These are phyloP conservation scores for Boletus rubescentipes DNA, from an alignment of 768 basidiomycete genomes.

Conservation along the genomic window DNA sequence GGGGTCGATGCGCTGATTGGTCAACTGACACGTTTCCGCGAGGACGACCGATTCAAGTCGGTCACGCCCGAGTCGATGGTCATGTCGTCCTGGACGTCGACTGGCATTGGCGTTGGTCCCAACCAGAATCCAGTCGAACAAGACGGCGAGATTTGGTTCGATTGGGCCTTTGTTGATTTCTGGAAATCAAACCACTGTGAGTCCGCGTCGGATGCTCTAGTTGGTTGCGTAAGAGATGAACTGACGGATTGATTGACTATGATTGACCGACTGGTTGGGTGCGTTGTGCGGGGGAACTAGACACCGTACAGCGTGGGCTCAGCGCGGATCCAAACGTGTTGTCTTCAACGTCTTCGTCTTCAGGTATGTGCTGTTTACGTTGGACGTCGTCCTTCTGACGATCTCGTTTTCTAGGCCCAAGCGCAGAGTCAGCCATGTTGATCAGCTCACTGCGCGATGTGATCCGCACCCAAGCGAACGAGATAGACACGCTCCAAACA, in stretches of 20 bases:
- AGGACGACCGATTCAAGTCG: conserved; percentile 90
- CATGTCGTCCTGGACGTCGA: conserved; percentile 44
- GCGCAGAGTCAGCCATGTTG: conserved; percentile 75
- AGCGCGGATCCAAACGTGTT: conserved; percentile 66
- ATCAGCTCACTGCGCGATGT: conserved; percentile 82
- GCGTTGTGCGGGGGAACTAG: conserved; percentile 33
- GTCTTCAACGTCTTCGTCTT: conserved; percentile 48
- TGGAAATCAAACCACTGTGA: conserved; percentile 97
- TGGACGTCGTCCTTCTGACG: background rate
- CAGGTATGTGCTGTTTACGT: conserved; percentile 42
- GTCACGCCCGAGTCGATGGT: conserved; percentile 85
- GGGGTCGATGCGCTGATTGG: conserved; percentile 88
- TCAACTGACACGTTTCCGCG: conserved; percentile 81
- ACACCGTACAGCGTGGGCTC: conserved; percentile 74
- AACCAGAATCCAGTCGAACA: conserved; percentile 36
- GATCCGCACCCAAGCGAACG: conserved; percentile 76
- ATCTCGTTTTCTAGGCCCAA: conserved; percentile 47
- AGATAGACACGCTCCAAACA: conserved; percentile 68
- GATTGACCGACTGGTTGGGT: background rate
- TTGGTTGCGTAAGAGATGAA: background rate
- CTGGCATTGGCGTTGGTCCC: background rate
- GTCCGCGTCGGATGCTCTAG: conserved; percentile 25
- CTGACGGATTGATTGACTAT: background rate
- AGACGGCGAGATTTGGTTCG: conserved; percentile 93
- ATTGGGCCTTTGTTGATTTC: conserved; percentile 97